Conservation (phyloP, 805 yeast genomes). For the Candida silvicultrix region DNA sequence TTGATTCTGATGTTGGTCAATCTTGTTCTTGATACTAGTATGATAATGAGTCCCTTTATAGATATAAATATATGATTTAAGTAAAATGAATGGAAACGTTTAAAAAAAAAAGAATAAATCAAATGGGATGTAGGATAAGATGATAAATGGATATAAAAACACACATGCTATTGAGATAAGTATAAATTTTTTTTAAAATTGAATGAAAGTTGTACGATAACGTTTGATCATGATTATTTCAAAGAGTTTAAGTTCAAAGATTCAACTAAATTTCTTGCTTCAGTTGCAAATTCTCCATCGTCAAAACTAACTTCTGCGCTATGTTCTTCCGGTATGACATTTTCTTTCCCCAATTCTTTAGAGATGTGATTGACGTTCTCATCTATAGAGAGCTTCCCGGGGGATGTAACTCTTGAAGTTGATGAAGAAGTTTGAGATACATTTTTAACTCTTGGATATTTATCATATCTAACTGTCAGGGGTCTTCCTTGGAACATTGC, state of each 20-base stretch:
- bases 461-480: conserved; percentile 56
- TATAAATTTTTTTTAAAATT: too few species aligned
- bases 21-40: too few species aligned
- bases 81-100: too few species aligned
- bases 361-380: background rate
- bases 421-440: background rate
- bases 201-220: too few species aligned
- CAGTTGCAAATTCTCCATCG: conserved; percentile 16
- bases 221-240: too few species aligned
- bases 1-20: too few species aligned
- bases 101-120: too few species aligned
- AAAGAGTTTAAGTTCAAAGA: conserved; percentile 5
- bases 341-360: background rate
- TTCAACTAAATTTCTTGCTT: conserved; percentile 19
- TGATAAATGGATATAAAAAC: too few species aligned
- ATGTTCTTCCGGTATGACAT: background rate
- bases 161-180: too few species aligned
- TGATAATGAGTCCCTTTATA: too few species aligned
- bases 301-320: conserved; percentile 9
- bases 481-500: conserved; percentile 51
- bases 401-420: background rate
- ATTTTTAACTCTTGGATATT: conserved; percentile 30
- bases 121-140: too few species aligned
- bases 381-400: background rate
- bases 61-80: too few species aligned